Evolutionary conservation across 202 grass and related monocot genomes (phyloP).

Genomic region (Eragrostis tef): DNA sequence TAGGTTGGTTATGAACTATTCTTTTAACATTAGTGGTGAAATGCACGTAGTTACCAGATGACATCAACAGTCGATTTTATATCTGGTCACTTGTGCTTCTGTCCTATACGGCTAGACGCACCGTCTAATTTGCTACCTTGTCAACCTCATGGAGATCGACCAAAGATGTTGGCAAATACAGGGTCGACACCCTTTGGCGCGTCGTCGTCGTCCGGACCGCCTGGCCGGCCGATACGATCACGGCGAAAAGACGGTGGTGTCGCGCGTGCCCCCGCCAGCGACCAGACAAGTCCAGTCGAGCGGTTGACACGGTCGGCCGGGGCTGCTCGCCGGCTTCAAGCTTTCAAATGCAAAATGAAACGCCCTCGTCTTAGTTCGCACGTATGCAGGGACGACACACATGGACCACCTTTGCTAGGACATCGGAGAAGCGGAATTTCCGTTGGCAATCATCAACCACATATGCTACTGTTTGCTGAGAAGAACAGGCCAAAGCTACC

Average conservation of each 20-base stretch:
- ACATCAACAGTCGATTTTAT: background rate
- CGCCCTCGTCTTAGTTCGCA: background rate
- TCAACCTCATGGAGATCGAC: constrained; percentile 30
- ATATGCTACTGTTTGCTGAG: background rate
- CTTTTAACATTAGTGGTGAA: background rate
- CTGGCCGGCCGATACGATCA: constrained; percentile 21
- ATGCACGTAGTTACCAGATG: background rate
- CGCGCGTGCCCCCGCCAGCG: constrained; percentile 34
- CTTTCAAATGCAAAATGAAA: constrained; percentile 54
- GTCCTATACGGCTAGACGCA: background rate
- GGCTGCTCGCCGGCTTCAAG: background rate
- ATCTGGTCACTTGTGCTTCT: background rate
- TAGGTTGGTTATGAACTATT: background rate
- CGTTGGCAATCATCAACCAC: background rate
- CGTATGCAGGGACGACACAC: background rate
- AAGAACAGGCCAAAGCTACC: background rate
- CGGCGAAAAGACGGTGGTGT: constrained; percentile 36
- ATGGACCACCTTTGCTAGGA: background rate
- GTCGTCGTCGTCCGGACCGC: background rate
- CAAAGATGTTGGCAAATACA: background rate
- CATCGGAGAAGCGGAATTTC: background rate
- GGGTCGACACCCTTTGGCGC: background rate
- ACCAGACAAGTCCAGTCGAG: constrained; percentile 40
- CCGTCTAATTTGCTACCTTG: background rate
- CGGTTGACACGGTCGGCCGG: constrained; percentile 40